These are phyloP conservation scores for Avena eriantha DNA, from an alignment of 176 grass and related monocot genomes.

Conservation along the genomic window DNA sequence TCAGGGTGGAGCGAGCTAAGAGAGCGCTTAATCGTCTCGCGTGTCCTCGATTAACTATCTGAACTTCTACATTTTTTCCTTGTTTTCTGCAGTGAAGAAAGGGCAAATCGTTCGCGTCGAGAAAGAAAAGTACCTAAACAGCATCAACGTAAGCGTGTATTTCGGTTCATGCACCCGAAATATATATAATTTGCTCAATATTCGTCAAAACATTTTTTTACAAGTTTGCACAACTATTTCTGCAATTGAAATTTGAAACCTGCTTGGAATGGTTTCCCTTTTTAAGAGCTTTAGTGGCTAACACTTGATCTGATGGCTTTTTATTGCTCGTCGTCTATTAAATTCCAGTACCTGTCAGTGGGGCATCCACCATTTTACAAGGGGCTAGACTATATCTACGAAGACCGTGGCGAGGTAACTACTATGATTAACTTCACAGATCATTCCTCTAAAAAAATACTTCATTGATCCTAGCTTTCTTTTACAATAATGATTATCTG, in stretches of 20 bases:
- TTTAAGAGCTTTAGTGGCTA: neutral
- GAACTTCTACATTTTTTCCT: neutral
- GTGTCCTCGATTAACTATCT: neutral
- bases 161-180: neutral
- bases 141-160: conserved; percentile 61
- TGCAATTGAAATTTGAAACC: neutral
- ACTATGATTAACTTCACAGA: neutral
- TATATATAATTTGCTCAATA: neutral
- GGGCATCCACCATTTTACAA: conserved; percentile 84
- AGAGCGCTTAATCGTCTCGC: too few species aligned
- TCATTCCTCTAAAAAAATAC: too few species aligned
- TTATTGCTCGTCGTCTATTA: neutral
- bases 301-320: neutral
- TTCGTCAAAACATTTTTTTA: accelerated
- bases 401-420: conserved; percentile 83
- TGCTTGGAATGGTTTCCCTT: neutral
- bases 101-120: conserved; percentile 95
- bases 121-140: conserved; percentile 90
- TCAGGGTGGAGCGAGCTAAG: neutral
- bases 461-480: neutral
- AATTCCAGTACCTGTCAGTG: conserved; percentile 85
- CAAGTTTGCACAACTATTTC: neutral
- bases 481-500: neutral
- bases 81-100: conserved; percentile 70
- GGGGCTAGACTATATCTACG: conserved; percentile 89